A percentile compares a stretch with the other conserved stretches of the same genome.
phyloP scores from a whole-genome alignment of 331 rosid genomes.

The Acacia concinna region DNA sequence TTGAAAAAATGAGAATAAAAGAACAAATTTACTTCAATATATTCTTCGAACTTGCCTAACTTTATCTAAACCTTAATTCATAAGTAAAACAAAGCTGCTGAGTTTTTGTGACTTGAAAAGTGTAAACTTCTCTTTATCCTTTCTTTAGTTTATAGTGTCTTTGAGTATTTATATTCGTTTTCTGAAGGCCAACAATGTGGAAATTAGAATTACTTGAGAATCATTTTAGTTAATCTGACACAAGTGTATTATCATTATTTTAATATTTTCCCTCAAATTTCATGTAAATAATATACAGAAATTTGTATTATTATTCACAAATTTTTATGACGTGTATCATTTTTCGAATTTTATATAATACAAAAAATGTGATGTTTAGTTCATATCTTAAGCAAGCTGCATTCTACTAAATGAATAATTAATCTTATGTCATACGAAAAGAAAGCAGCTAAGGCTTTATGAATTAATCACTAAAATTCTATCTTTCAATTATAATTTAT shows the following conservation, averaged over 20 bases:
- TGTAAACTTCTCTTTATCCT: constrained; percentile 8
- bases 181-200: neutral
- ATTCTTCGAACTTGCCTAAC: constrained; percentile 38
- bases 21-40: neutral
- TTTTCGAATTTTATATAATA: neutral
- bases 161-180: neutral
- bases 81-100: constrained; percentile 42
- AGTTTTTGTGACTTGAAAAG: constrained; percentile 1
- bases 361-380: neutral
- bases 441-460: neutral
- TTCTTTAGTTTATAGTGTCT: no score
- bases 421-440: neutral
- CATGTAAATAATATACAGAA: neutral
- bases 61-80: constrained; percentile 7
- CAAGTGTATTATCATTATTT: neutral
- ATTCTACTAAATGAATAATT: neutral
- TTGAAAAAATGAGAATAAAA: neutral
- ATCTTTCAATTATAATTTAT: neutral
- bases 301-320: neutral
- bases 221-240: neutral
- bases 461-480: neutral
- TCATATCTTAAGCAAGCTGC: neutral
- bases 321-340: neutral
- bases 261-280: neutral
- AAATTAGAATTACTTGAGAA: no score